Percentiles rank a stretch among this genome's conserved stretches.
Conservation (phyloP, 306 rosid genomes). For the Urtica urens region DNA sequence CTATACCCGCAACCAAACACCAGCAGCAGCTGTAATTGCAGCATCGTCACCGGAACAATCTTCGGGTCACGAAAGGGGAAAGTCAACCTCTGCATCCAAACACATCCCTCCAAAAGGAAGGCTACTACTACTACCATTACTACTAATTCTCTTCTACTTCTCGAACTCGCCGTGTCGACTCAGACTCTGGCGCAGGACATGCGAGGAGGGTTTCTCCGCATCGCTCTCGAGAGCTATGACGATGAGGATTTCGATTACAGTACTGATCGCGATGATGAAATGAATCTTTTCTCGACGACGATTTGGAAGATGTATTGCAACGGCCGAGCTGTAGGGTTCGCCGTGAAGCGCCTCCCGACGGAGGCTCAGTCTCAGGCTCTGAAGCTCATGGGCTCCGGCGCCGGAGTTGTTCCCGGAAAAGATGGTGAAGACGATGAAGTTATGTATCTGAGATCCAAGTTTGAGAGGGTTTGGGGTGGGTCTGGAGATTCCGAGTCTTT, state of each 20-base stretch:
- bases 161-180: slow-evolving; percentile 58
- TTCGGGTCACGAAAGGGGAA: slow-evolving; percentile 64
- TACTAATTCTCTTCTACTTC: slow-evolving; percentile 59
- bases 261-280: not conserved
- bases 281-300: slow-evolving; percentile 42
- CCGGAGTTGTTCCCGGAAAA: slow-evolving; percentile 38
- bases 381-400: slow-evolving; percentile 43
- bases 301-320: slow-evolving; percentile 69
- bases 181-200: slow-evolving; percentile 64
- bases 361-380: slow-evolving; percentile 40
- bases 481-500: slow-evolving; percentile 61
- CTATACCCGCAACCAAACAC: too few species aligned
- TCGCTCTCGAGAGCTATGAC: slow-evolving; percentile 36
- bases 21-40: slow-evolving; percentile 7
- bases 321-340: slow-evolving; percentile 62
- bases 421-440: slow-evolving; percentile 29
- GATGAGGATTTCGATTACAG: too few species aligned
- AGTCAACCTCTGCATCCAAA: slow-evolving; percentile 57
- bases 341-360: slow-evolving; percentile 38
- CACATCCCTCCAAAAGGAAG: slow-evolving; percentile 29
- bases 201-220: slow-evolving; percentile 67
- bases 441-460: slow-evolving; percentile 68
- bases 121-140: slow-evolving; percentile 7
- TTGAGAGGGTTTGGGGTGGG: slow-evolving; percentile 58
- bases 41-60: slow-evolving; percentile 53